These are phyloP conservation scores for Flaveria robusta DNA, from an alignment of 129 eudicot species.

Conservation along the genomic window DNA sequence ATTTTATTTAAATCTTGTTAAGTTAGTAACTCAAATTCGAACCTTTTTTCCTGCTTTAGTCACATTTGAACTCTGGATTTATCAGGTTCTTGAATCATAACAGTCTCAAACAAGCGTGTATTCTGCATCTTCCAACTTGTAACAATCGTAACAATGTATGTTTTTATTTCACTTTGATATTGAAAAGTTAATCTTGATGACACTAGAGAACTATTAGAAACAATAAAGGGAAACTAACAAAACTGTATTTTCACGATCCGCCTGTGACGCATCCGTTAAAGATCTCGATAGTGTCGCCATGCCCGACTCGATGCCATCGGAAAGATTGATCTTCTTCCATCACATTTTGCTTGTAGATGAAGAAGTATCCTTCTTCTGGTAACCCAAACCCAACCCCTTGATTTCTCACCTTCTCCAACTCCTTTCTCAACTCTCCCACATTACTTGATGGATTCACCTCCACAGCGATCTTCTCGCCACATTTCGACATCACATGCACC, in stretches of 20 bases:
- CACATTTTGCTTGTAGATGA: conserved; percentile 68
- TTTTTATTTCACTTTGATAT: too few species aligned
- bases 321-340: conserved; percentile 77
- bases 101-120: too few species aligned
- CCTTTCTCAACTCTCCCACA: conserved; percentile 55
- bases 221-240: not conserved
- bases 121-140: too few species aligned
- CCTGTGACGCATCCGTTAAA: conserved; percentile 71
- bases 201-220: not conserved
- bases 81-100: too few species aligned
- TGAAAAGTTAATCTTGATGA: not conserved
- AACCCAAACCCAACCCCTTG: conserved; percentile 42
- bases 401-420: conserved; percentile 45
- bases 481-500: conserved; percentile 48
- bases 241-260: conserved; percentile 37
- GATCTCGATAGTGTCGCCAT: conserved; percentile 69
- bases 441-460: conserved; percentile 54
- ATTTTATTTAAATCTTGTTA: not conserved
- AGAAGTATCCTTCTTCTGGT: conserved; percentile 76
- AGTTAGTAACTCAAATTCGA: not conserved
- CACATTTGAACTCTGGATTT: too few species aligned
- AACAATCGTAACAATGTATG: not conserved
- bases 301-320: conserved; percentile 64
- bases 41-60: not conserved
- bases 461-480: conserved; percentile 53